Evolutionary conservation across 2,329 filamentous ascomycete genomes (phyloP).

Genomic region (Reticulascus tulasneorum): DNA sequence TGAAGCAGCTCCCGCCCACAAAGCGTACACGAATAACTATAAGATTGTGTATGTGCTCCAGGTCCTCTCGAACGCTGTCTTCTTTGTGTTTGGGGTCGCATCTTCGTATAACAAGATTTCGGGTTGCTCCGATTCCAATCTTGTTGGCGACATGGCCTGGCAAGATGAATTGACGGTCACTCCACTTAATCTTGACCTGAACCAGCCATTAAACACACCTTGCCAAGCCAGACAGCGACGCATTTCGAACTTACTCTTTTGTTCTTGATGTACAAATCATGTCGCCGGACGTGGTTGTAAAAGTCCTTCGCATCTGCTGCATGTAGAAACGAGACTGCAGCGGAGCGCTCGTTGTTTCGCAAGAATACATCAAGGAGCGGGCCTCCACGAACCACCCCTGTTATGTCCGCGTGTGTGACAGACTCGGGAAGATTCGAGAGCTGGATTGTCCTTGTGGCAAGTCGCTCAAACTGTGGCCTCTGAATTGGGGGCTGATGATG

Average conservation of each 20-base stretch:
- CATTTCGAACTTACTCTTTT: conserved; percentile 54
- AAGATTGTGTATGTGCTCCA: conserved; percentile 80
- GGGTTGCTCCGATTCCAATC: conserved; percentile 61
- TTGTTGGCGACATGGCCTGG: conserved; percentile 60
- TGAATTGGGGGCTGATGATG: neutral
- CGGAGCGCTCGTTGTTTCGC: conserved; percentile 53
- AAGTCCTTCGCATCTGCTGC: conserved; percentile 61
- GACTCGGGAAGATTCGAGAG: conserved; percentile 59
- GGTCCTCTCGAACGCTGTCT: conserved; percentile 62
- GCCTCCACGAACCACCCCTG: conserved; percentile 64
- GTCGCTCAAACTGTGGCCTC: conserved; percentile 29
- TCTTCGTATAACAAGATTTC: conserved; percentile 67
- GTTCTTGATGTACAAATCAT: conserved; percentile 65
- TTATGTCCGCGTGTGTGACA: conserved; percentile 63
- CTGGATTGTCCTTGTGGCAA: conserved; percentile 53
- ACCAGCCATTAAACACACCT: neutral
- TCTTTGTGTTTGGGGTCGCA: conserved; percentile 58
- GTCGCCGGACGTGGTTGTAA: conserved; percentile 56
- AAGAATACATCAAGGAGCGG: conserved; percentile 66
- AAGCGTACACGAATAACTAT: conserved; percentile 64
- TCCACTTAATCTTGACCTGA: conserved; percentile 69
- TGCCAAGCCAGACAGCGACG: conserved; percentile 4
- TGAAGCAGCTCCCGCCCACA: conserved; percentile 54
- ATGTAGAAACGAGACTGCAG: conserved; percentile 67
- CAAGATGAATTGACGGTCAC: conserved; percentile 65